Evolutionary conservation across 768 basidiomycete genomes (phyloP).

Genomic region (Psilocybe sp.): DNA sequence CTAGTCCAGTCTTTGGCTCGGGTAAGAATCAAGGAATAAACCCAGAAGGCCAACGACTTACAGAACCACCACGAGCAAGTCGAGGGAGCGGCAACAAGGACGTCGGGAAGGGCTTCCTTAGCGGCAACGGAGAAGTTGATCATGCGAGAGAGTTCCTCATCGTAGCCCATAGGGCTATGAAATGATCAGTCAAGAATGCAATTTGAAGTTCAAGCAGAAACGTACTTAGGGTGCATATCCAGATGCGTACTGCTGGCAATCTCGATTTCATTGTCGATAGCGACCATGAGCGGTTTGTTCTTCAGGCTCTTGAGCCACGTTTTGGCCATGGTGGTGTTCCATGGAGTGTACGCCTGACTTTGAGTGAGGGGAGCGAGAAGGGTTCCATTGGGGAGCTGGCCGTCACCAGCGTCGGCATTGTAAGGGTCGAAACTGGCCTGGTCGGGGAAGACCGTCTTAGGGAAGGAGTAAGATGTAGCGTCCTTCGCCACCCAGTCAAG

Average conservation of each 20-base stretch:
- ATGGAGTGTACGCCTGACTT: conserved; percentile 38
- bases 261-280: conserved; percentile 58
- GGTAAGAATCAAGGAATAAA: not conserved
- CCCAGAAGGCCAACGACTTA: conserved; percentile 18
- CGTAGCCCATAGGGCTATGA: conserved; percentile 41
- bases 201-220: not conserved
- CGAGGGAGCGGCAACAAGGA: conserved; percentile 45
- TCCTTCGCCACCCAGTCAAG: conserved; percentile 60
- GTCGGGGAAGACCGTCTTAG: conserved; percentile 39
- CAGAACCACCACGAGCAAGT: conserved; percentile 46
- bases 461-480: conserved; percentile 49
- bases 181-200: conserved; percentile 1
- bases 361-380: conserved; percentile 38
- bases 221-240: conserved; percentile 53
- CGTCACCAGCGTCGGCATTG: conserved; percentile 46
- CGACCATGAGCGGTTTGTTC: conserved; percentile 46
- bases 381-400: conserved; percentile 47
- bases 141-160: conserved; percentile 49
- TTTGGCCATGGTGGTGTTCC: conserved; percentile 43
- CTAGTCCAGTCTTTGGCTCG: conserved; percentile 49
- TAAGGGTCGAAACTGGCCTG: conserved; percentile 46
- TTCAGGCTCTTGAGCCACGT: conserved; percentile 42
- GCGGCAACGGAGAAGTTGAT: conserved; percentile 36
- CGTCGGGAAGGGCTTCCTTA: conserved; percentile 42
- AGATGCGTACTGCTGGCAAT: conserved; percentile 52